These are phyloP conservation scores for Blastocystis sp. DNA, from an alignment of 352 stramenopile genomes.

Conservation along the genomic window DNA sequence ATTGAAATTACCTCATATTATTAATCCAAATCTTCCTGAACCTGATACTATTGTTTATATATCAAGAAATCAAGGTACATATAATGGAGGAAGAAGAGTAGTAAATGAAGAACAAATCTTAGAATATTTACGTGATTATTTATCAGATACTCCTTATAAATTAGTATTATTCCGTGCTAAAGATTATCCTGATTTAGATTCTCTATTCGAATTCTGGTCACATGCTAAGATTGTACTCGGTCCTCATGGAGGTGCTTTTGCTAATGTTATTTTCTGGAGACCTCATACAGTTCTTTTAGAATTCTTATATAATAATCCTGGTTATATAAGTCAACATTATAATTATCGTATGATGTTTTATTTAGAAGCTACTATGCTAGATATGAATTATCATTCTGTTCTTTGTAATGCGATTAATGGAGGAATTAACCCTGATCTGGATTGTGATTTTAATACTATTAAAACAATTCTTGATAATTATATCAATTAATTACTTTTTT, in stretches of 20 bases:
- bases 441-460: no score
- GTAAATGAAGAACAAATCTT: slow-evolving; percentile 15
- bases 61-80: slow-evolving; percentile 1
- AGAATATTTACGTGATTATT: not conserved
- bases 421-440: no score
- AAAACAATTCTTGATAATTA: no score
- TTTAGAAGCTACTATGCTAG: no score
- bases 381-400: no score
- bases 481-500: no score
- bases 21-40: not conserved
- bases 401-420: no score
- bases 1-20: slow-evolving; percentile 11
- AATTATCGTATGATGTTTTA: no score
- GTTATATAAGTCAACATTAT: no score
- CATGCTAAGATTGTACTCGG: slow-evolving; percentile 3
- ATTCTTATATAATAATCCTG: slow-evolving; percentile 32
- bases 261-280: slow-evolving; percentile 21
- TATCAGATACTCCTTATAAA: not conserved
- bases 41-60: slow-evolving; percentile 10
- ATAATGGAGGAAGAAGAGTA: slow-evolving; percentile 2
- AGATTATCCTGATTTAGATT: slow-evolving; percentile 5
- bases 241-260: slow-evolving; percentile 27
- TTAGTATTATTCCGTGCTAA: slow-evolving; percentile 17
- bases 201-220: slow-evolving; percentile 18
- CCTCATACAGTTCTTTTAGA: slow-evolving; percentile 7